Base-by-base conservation (phyloP, 2,329 filamentous ascomycete species). In the Zasmidium citrigriseum region DNA sequence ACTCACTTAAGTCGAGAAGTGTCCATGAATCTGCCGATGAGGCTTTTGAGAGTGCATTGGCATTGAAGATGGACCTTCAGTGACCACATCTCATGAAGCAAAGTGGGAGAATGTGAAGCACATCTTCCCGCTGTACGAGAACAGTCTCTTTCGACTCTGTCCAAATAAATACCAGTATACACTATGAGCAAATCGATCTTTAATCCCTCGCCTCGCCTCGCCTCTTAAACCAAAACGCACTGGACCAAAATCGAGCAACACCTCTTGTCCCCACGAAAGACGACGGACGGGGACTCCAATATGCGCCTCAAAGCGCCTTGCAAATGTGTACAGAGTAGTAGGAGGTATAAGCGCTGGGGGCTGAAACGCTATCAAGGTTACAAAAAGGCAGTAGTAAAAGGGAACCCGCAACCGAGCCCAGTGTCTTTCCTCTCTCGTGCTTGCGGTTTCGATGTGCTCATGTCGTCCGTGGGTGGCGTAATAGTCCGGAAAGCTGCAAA, bases 361-460 rank as follows among this genome's bases (percentile, higher is more conserved):
- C 58, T 60, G 50, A 48, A 60, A 60, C 58, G 58, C 58, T 60
- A 60, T 60, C 58, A 60, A 57, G 18, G 18, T 4, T 9, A 58
- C 41, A 45, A 22, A 54, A 51, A 57, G 21, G 22, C 5, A 27
- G 34, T n/a, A n/a, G n/a, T n/a, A n/a, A 34, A 41, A 25, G 4
- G 38, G 24, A 56, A 52, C 46, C 38, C 38, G 46, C 49, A 52
- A 27, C 48, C 46, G 47, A 52, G 54, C 49, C 50, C 34, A 29
- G 20, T 29, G 27, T 18, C 25, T 51, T 29, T 46, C 34, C 22
- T 29, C 38, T 46, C 49, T 48, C 24, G 48, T 50, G 22, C 20
- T 21, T 22, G 53, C 46, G 46, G 49, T 47, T 20, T 52, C n/a
- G 34, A 41, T 58, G 55, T 51, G 55, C 51, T 54, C 55, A 58